Evolutionary conservation across 2,329 filamentous ascomycete species (phyloP).

Genomic region (Diaporthe helianthi): DNA sequence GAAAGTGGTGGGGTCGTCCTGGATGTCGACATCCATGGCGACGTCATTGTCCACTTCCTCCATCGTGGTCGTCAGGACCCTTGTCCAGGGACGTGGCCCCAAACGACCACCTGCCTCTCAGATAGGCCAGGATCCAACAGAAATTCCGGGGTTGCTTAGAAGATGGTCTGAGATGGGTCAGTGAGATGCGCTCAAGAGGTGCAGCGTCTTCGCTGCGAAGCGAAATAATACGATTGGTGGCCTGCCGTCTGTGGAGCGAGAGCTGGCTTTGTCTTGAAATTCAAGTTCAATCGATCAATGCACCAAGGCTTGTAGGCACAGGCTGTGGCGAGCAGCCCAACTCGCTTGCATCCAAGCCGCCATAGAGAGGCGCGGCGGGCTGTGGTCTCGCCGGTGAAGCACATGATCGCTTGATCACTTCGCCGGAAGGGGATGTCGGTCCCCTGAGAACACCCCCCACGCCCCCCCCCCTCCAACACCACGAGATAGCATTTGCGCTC

Average conservation of each 20-base stretch:
- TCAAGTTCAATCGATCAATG: neutral
- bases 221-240: neutral
- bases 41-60: slow-evolving; percentile 40
- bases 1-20: slow-evolving; percentile 48
- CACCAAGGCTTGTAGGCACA: neutral
- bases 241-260: neutral
- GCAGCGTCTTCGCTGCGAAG: neutral
- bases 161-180: neutral
- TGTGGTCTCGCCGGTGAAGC: neutral
- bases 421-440: neutral
- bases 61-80: slow-evolving; percentile 35
- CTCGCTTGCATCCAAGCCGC: neutral
- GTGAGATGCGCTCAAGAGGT: neutral
- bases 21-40: slow-evolving; percentile 52
- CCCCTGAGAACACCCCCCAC: no score
- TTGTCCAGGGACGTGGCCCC: slow-evolving; percentile 9
- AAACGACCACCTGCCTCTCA: slow-evolving; percentile 9
- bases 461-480: no score
- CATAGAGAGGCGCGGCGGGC: neutral
- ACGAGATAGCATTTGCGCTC: slow-evolving; percentile 9
- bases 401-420: slow-evolving; percentile 15
- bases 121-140: neutral
- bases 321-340: neutral
- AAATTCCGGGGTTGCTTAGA: neutral
- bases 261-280: neutral